Conservation (phyloP, 148 eudicot species). For the Drosera capensis region DNA sequence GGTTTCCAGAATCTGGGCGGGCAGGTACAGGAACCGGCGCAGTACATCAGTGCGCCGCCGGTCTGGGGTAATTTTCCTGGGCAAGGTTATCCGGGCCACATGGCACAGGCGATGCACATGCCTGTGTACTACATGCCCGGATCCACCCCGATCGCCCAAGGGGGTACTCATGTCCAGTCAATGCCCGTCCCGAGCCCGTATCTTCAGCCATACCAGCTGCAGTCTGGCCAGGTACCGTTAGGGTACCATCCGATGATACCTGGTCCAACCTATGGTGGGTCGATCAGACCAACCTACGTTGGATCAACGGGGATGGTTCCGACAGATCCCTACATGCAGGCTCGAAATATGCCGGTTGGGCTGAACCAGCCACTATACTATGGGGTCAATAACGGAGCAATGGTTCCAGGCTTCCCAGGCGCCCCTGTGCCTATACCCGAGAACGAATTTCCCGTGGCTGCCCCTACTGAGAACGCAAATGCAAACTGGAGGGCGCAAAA, state of each 20-base stretch:
- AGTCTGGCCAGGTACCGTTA: constrained; percentile 20
- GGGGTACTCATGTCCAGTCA: constrained; percentile 23
- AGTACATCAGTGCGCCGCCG: constrained; percentile 25
- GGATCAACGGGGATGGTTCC: constrained; percentile 13
- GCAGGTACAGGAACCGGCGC: constrained; percentile 3
- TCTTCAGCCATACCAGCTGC: constrained; percentile 18
- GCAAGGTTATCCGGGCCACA: constrained; percentile 18
- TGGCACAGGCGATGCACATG: constrained; percentile 25
- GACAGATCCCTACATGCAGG: constrained; percentile 27
- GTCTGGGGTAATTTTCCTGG: constrained; percentile 30
- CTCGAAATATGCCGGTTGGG: constrained; percentile 11
- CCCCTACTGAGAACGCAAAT: no score
- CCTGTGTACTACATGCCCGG: constrained; percentile 66
- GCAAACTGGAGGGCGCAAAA: no score
- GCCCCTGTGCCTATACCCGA: constrained; percentile 21
- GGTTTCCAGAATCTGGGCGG: constrained; percentile 6
- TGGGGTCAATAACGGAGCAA: constrained; percentile 27
- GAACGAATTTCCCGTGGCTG: constrained; percentile 37
- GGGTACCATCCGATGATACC: constrained; percentile 18
- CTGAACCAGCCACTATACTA: constrained; percentile 36
- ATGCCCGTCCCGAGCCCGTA: constrained; percentile 24
- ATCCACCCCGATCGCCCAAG: constrained; percentile 30
- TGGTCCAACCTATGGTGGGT: constrained; percentile 30
- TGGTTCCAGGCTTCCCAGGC: constrained; percentile 33
- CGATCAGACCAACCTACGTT: constrained; percentile 10